Evolutionary conservation across 2,329 filamentous ascomycete species (phyloP).

Genomic region (Xylariales sp.): DNA sequence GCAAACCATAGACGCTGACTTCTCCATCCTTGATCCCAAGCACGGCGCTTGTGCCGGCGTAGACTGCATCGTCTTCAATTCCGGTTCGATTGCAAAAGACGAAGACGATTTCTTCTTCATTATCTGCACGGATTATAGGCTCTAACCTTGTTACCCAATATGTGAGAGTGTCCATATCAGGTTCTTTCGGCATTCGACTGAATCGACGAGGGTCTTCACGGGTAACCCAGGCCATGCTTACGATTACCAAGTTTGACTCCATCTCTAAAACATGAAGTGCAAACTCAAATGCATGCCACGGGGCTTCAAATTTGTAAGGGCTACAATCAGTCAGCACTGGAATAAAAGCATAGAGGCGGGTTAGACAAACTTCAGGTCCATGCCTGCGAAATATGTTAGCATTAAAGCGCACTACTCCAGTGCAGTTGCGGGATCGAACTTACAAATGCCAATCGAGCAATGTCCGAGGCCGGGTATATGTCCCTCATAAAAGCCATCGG

Average conservation of each 20-base stretch:
- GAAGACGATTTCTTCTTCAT: constrained; percentile 57
- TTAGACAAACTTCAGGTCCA: constrained; percentile 55
- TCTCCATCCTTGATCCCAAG: constrained; percentile 61
- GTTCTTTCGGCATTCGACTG: constrained; percentile 47
- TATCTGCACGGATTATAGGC: constrained; percentile 52
- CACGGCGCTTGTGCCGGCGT: constrained; percentile 71
- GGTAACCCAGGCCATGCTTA: constrained; percentile 78
- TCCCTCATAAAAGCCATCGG: constrained; percentile 43
- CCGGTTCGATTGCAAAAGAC: constrained; percentile 70
- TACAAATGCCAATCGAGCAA: constrained; percentile 57
- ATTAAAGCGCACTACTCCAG: not conserved
- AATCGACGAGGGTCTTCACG: constrained; percentile 42
- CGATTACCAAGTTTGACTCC: constrained; percentile 57
- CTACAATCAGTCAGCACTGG: constrained; percentile 21
- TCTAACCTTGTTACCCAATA: constrained; percentile 74
- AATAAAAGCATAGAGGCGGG: constrained; percentile 17
- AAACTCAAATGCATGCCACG: constrained; percentile 46
- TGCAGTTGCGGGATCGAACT: constrained; percentile 17
- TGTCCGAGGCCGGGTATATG: constrained; percentile 43
- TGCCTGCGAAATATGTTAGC: constrained; percentile 28
- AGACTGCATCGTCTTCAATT: constrained; percentile 59
- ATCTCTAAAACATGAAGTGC: constrained; percentile 53
- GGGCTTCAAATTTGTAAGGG: constrained; percentile 46
- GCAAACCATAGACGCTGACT: constrained; percentile 63
- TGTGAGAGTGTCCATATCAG: constrained; percentile 67